Evolutionary conservation across 495 filamentous ascomycete species (phyloP).

Genomic region (Hypoxylon trugodes): DNA sequence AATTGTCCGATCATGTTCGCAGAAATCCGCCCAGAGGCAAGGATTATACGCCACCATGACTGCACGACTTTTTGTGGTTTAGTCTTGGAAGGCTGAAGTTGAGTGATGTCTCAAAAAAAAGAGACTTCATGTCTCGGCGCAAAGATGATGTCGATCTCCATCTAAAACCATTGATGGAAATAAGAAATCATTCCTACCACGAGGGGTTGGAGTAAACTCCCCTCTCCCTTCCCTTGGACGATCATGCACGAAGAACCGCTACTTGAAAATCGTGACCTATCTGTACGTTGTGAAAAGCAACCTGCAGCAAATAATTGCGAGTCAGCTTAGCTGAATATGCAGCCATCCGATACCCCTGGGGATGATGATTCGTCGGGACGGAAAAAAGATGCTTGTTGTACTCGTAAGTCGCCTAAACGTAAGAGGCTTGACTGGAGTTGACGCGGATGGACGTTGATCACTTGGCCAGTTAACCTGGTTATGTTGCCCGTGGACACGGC

Average conservation of each 20-base stretch:
- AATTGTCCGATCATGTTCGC: neutral
- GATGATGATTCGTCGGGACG: neutral
- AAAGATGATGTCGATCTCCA: constrained; percentile 2
- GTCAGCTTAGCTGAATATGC: constrained; percentile 1
- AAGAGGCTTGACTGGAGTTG: constrained; percentile 6
- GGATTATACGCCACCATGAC: neutral
- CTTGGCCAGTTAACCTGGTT: neutral
- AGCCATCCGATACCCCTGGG: neutral
- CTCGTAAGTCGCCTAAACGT: neutral
- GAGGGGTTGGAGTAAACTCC: neutral
- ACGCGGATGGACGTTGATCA: too few species aligned
- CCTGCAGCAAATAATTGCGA: neutral
- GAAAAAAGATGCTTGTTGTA: neutral
- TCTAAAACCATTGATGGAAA: neutral
- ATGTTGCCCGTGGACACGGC: neutral
- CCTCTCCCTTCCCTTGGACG: neutral
- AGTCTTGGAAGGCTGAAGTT: constrained; percentile 5
- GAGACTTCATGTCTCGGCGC: neutral
- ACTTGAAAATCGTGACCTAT: neutral
- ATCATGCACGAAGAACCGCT: constrained; percentile 3
- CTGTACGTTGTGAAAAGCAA: constrained; percentile 16
- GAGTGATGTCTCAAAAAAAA: neutral
- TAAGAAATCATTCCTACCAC: constrained; percentile 3
- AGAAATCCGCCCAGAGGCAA: neutral
- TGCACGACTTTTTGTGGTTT: neutral